Evolutionary conservation across 805 yeast species (phyloP).

Genomic region (Metschnikowia vanudenii): DNA sequence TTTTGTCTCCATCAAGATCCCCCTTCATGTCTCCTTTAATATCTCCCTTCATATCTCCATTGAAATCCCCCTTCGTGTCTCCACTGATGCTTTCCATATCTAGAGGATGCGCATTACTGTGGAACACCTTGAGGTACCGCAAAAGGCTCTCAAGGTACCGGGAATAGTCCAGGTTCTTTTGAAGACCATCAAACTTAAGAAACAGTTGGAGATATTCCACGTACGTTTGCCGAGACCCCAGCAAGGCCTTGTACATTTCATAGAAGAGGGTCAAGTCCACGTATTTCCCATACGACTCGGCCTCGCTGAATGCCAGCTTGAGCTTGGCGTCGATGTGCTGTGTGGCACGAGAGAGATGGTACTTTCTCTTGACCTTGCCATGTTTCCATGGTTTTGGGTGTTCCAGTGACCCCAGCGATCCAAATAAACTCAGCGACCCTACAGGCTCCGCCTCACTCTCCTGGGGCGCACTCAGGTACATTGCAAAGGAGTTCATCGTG

Average conservation of each 20-base stretch:
- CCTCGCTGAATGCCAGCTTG: slow-evolving; percentile 50
- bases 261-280: slow-evolving; percentile 57
- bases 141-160: slow-evolving; percentile 47
- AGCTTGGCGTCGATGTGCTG: slow-evolving; percentile 41
- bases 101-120: slow-evolving; percentile 35
- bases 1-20: too few relatives aligned
- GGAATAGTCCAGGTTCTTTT: slow-evolving; percentile 31
- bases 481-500: slow-evolving; percentile 16
- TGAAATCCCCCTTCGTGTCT: too few relatives aligned
- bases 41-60: too few relatives aligned
- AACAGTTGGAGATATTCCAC: slow-evolving; percentile 50
- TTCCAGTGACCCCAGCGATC: background rate
- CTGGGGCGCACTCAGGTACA: slow-evolving; percentile 31
- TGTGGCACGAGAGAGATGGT: slow-evolving; percentile 51
- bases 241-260: slow-evolving; percentile 49
- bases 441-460: slow-evolving; percentile 21
- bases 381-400: slow-evolving; percentile 6
- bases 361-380: slow-evolving; percentile 28
- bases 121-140: slow-evolving; percentile 50
- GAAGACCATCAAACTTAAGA: slow-evolving; percentile 33
- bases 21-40: too few relatives aligned
- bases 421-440: too few relatives aligned
- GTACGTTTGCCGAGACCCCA: slow-evolving; percentile 36
- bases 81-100: too few relatives aligned
- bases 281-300: slow-evolving; percentile 63